Conservation (phyloP, 768 basidiomycete genomes). For the Daedaleopsis nitida region DNA sequence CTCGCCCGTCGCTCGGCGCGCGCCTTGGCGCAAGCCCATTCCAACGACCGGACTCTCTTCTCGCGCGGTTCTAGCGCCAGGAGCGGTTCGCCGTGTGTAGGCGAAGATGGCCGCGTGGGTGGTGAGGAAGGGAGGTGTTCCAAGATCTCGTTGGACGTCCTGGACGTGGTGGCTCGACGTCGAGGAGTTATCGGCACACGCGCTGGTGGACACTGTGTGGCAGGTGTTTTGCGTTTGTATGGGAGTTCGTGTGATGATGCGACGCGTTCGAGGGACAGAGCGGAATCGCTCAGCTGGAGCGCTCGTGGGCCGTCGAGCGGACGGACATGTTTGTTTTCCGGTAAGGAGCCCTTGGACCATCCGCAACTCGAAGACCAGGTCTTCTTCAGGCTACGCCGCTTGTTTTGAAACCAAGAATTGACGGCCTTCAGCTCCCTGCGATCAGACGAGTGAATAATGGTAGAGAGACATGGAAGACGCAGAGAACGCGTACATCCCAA, state of each 20-base stretch:
- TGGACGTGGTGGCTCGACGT: neutral
- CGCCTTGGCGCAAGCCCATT: constrained; percentile 70
- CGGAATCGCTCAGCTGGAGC: constrained; percentile 33
- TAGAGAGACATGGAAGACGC: neutral
- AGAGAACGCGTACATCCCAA: constrained; percentile 37
- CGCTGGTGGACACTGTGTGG: constrained; percentile 18
- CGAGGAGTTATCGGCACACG: constrained; percentile 13
- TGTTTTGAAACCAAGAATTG: constrained; percentile 86
- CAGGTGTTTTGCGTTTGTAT: constrained; percentile 13
- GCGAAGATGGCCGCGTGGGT: constrained; percentile 53
- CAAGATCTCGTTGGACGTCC: constrained; percentile 27
- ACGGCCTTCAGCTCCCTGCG: constrained; percentile 46
- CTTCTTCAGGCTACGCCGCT: constrained; percentile 58
- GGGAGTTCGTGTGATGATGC: constrained; percentile 54
- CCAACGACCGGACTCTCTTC: constrained; percentile 57
- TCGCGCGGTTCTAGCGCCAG: constrained; percentile 45
- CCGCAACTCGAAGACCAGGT: constrained; percentile 20
- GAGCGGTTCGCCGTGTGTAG: constrained; percentile 43
- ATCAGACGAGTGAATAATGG: neutral
- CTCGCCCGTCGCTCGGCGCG: constrained; percentile 29
- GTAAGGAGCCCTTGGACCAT: constrained; percentile 21
- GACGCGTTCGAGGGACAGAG: constrained; percentile 55
- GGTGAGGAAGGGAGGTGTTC: constrained; percentile 64
- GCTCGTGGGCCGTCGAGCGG: constrained; percentile 22
- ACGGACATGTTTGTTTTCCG: constrained; percentile 23